phyloP scores from a whole-genome alignment of 2,329 filamentous ascomycete species.

The Cordyceps militaris region DNA sequence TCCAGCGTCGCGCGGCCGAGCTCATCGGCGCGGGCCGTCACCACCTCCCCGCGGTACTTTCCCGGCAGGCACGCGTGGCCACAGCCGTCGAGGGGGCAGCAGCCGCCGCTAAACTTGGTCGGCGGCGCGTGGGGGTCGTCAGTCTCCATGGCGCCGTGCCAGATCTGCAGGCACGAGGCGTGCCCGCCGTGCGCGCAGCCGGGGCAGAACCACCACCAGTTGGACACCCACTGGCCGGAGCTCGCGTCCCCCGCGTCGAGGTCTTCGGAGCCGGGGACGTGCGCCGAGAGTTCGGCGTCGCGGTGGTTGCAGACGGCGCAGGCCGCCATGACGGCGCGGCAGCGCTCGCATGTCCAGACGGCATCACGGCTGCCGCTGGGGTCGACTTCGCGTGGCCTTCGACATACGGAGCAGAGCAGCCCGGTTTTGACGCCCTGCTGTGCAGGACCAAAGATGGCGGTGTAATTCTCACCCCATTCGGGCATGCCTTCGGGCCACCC shows the following conservation, averaged over 20 bases:
- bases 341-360: constrained; percentile 54
- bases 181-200: constrained; percentile 58
- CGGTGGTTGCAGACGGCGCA: constrained; percentile 54
- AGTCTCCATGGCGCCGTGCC: constrained; percentile 41
- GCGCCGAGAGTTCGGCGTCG: constrained; percentile 38
- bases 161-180: constrained; percentile 50
- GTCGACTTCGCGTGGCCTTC: constrained; percentile 49
- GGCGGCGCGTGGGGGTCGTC: constrained; percentile 17
- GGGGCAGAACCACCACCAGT: constrained; percentile 56
- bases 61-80: constrained; percentile 57
- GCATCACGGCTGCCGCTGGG: constrained; percentile 35
- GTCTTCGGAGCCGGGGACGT: constrained; percentile 25
- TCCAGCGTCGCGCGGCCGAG: constrained; percentile 42
- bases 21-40: constrained; percentile 42
- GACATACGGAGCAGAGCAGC: constrained; percentile 49
- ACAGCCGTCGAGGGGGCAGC: constrained; percentile 58
- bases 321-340: constrained; percentile 43
- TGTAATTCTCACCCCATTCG: constrained; percentile 48
- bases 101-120: constrained; percentile 43
- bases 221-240: constrained; percentile 25
- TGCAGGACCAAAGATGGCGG: constrained; percentile 44
- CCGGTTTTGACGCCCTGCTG: constrained; percentile 48
- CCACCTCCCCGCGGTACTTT: constrained; percentile 43
- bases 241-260: constrained; percentile 20
- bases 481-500: constrained; percentile 47